Evolutionary conservation across 331 rosid species (phyloP).

Genomic region (Malus hybrid): DNA sequence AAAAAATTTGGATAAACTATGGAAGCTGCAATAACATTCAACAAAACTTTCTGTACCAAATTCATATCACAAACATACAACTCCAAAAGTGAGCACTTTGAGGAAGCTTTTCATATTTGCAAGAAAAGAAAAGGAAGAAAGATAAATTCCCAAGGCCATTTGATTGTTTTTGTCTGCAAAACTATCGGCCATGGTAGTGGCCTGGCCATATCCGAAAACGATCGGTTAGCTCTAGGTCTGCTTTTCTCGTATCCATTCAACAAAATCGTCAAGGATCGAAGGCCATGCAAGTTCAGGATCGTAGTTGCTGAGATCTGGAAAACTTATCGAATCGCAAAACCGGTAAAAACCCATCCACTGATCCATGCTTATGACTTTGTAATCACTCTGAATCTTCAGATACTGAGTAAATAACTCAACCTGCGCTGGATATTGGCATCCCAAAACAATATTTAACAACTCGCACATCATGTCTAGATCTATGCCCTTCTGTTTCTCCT

Average conservation of each 20-base stretch:
- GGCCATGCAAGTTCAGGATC: constrained; percentile 97
- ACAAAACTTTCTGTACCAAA: constrained; percentile 15
- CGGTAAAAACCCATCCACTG: constrained; percentile 96
- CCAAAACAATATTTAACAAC: constrained; percentile 63
- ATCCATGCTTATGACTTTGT: constrained; percentile 92
- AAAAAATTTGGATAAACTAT: not conserved
- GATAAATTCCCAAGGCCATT: constrained; percentile 23
- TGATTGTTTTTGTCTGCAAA: constrained; percentile 37
- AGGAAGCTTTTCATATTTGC: not conserved
- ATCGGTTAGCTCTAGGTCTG: constrained; percentile 19
- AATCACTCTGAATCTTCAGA: constrained; percentile 83
- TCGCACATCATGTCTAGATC: constrained; percentile 79
- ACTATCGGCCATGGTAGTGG: not conserved
- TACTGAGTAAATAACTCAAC: constrained; percentile 70
- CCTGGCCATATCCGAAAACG: constrained; percentile 11
- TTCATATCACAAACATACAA: constrained; percentile 19
- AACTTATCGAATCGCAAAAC: constrained; percentile 93
- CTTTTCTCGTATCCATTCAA: constrained; percentile 76
- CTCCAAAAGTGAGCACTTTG: not conserved
- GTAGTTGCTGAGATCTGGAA: constrained; percentile 56
- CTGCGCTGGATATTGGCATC: constrained; percentile 57
- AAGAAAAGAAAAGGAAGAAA: not conserved
- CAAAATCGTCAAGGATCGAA: constrained; percentile 86
- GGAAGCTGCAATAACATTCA: constrained; percentile 2
- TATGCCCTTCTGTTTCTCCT: constrained; percentile 96